Evolutionary conservation across 2,329 filamentous ascomycete species (phyloP), one percentile per base, ranked within the genome.

Genomic region (Anisogramma anomala): DNA sequence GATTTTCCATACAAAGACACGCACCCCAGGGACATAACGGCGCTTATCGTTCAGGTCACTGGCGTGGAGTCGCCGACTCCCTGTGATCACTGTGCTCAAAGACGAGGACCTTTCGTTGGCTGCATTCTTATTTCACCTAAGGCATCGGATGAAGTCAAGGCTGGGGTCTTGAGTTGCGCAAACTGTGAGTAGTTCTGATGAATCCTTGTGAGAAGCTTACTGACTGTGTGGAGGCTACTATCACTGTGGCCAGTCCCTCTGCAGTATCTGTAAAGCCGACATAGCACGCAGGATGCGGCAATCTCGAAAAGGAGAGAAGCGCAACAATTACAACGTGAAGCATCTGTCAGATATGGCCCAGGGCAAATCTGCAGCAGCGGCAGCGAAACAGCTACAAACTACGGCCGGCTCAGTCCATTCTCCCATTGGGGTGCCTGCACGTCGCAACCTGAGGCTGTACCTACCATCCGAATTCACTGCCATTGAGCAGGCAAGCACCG

Each of bases 1-100:
- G 34, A 39, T 0, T 36, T 50, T 31, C 47, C 51, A 0, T 58
- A 42, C 13, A 27, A 11, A 5, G 57, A 59, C 36, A 35, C 40
- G 6, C 40, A 49, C 6, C 40, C 51, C 9, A 46, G 51, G 22
- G 57, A 60, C 33, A 36, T 58, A 4, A 52, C 55, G 7, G 50
- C 53, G 13, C 26, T 59, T 4, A 42, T 60, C 6, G 44, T 60
- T 6, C 55, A 60, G 22, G n/a, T 56, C 2, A 60, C 55, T 1
- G 58, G 58, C 11, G 52, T 59, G 2, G 41, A 41, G 13, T 53
- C 53, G 2, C 37, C 45, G 0, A 28, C 20, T 4, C 52, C 57
- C 2, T 61, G 58, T 43, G 15, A 20, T 0, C 39, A 35, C 18
- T 60, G 58, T 39, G 6, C 9, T 3, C 28, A 41, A 1, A 53